Conservation (phyloP, 306 rosid genomes). For the Dalbergia oliveri region DNA sequence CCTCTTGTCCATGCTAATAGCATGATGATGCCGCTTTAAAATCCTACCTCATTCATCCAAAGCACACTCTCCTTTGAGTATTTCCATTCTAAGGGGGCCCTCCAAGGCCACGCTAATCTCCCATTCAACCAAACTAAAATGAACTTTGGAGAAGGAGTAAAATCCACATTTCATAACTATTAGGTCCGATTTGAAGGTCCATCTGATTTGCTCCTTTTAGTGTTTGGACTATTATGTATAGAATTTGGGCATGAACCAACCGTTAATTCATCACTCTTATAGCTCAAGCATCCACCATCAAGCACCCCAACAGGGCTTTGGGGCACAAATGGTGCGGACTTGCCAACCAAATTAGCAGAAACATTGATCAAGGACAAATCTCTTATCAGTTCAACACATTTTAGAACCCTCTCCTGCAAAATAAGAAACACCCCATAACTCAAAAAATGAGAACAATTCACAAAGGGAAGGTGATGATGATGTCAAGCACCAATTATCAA, state of each 20-base stretch:
- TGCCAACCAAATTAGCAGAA: conserved; percentile 48
- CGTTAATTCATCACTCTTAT: conserved; percentile 80
- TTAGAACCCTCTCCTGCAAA: conserved; percentile 85
- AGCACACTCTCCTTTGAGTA: conserved; percentile 40
- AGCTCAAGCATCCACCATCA: conserved; percentile 85
- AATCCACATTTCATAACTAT: conserved; percentile 66
- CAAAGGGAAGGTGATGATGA: conserved; percentile 7
- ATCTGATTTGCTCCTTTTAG: conserved; percentile 64
- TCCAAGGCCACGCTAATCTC: conserved; percentile 62
- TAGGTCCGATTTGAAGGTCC: conserved; percentile 48
- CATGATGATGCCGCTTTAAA: conserved; percentile 44
- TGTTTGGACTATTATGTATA: conserved; percentile 61
- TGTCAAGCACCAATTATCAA: conserved; percentile 32
- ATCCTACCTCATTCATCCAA: conserved; percentile 48
- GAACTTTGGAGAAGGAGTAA: conserved; percentile 54
- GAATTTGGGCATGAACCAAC: conserved; percentile 80
- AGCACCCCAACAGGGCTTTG: conserved; percentile 85
- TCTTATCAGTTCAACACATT: conserved; percentile 78
- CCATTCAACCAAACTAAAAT: conserved; percentile 69
- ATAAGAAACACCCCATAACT: conserved; percentile 38
- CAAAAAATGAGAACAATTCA: conserved; percentile 32
- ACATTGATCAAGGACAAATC: conserved; percentile 62
- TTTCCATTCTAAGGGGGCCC: conserved; percentile 13
- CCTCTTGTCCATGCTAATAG: conserved; percentile 49
- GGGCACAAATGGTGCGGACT: conserved; percentile 58